These are phyloP conservation scores for Glaciozyma antarctica DNA, from an alignment of 768 basidiomycete species.

Conservation along the genomic window DNA sequence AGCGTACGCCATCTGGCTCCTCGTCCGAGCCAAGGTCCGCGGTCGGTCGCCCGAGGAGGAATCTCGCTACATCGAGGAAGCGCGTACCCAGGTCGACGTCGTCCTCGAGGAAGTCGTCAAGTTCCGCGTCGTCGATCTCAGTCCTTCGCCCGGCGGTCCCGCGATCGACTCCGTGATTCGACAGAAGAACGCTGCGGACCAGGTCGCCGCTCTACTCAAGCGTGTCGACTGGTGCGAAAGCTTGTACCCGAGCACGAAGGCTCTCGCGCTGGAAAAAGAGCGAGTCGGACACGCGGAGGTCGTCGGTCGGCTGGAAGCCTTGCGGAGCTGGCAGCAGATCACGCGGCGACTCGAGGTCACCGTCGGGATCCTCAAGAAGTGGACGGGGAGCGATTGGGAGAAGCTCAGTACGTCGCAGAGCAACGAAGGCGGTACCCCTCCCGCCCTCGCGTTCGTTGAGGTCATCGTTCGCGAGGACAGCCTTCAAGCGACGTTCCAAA, in stretches of 20 bases:
- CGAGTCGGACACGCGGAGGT: slow-evolving; percentile 51
- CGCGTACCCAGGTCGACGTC: slow-evolving; percentile 68
- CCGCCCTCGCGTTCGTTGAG: slow-evolving; percentile 78
- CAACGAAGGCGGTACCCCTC: slow-evolving; percentile 45
- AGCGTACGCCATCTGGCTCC: slow-evolving; percentile 68
- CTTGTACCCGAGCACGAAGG: slow-evolving; percentile 32
- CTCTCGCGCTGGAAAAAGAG: slow-evolving; percentile 50
- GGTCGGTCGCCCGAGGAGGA: slow-evolving; percentile 74
- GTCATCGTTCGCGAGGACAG: slow-evolving; percentile 89
- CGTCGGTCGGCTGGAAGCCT: slow-evolving; percentile 68
- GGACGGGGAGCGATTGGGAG: slow-evolving; percentile 87
- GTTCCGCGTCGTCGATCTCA: slow-evolving; percentile 52
- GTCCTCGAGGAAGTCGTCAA: slow-evolving; percentile 72
- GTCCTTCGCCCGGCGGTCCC: slow-evolving; percentile 8
- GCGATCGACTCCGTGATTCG: slow-evolving; percentile 5
- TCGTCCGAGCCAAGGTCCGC: slow-evolving; percentile 75
- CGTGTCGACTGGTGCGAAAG: slow-evolving; percentile 33
- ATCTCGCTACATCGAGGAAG: slow-evolving; percentile 67
- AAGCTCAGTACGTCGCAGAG: slow-evolving; percentile 64
- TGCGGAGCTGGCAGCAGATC: slow-evolving; percentile 87
- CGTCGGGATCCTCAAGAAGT: slow-evolving; percentile 67
- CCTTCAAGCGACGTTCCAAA: slow-evolving; percentile 89
- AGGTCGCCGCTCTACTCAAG: slow-evolving; percentile 31
- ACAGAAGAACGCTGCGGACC: slow-evolving; percentile 29
- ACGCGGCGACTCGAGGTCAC: slow-evolving; percentile 74